These are phyloP conservation scores for Penicillium sp. DNA, from an alignment of 2,329 filamentous ascomycete genomes.

Conservation along the genomic window DNA sequence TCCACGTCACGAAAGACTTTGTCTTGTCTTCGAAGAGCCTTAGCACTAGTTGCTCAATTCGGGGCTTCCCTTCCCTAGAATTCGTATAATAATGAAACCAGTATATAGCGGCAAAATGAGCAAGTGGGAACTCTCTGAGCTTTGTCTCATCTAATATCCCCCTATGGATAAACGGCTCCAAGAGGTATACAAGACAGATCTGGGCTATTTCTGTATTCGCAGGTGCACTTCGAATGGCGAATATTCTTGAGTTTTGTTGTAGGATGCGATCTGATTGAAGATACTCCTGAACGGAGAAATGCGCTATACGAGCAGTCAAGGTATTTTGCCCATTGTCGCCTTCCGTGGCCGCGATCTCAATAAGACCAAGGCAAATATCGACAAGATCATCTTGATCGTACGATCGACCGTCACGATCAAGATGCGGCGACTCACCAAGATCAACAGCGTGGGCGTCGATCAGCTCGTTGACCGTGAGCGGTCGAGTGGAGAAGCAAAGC, in stretches of 20 bases:
- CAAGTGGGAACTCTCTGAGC: constrained; percentile 2
- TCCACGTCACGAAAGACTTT: background rate
- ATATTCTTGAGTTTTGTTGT: background rate
- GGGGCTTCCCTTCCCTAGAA: background rate
- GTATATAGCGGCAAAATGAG: background rate
- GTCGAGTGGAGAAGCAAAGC: constrained; percentile 26
- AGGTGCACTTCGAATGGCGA: background rate
- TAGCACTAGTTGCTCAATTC: background rate
- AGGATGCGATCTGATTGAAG: constrained; percentile 30
- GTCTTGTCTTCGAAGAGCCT: constrained; percentile 3
- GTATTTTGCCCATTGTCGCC: background rate
- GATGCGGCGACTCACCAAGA: constrained; percentile 10
- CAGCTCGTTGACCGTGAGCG: constrained; percentile 28
- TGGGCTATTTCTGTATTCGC: too few relatives aligned
- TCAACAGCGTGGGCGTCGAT: constrained; percentile 32
- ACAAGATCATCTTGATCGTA: constrained; percentile 21
- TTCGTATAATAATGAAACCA: background rate
- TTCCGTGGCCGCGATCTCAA: constrained; percentile 12
- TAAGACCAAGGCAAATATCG: constrained; percentile 31
- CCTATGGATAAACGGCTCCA: too few relatives aligned
- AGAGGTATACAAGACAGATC: too few relatives aligned
- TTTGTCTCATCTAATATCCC: background rate
- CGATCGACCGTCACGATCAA: constrained; percentile 20
- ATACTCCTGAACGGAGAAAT: constrained; percentile 41
- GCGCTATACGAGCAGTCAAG: constrained; percentile 33